Evolutionary conservation across 2,329 filamentous ascomycete genomes (phyloP).

Genomic region (Talaromyces rugulosus): DNA sequence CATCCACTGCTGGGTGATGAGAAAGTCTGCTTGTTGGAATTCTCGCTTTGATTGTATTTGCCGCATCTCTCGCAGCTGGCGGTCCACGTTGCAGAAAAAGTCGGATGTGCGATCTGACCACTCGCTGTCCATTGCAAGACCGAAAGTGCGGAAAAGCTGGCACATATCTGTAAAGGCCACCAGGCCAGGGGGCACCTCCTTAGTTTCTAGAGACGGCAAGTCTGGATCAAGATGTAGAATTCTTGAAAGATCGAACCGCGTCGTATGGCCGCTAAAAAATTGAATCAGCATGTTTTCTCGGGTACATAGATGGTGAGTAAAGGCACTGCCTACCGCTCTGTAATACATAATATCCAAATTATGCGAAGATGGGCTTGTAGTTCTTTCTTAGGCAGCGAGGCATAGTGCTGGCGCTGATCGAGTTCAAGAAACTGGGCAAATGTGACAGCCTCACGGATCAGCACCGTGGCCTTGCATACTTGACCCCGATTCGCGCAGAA

Average conservation of each 20-base stretch:
- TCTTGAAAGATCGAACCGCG: conserved; percentile 11
- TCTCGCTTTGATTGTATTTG: conserved; percentile 10
- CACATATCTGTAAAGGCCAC: conserved; percentile 12
- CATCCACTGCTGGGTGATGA: conserved; percentile 14
- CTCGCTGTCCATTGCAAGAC: conserved; percentile 12
- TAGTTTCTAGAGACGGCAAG: conserved; percentile 9
- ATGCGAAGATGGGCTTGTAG: conserved; percentile 11
- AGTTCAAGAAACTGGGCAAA: conserved; percentile 11
- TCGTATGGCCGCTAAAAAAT: conserved; percentile 9
- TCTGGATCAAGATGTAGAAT: conserved; percentile 8
- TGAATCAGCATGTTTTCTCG: background rate
- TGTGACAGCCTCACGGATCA: conserved; percentile 13
- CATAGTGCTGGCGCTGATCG: conserved; percentile 10
- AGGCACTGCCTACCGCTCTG: conserved; percentile 6
- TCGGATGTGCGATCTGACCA: conserved; percentile 3
- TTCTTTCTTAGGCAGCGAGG: conserved; percentile 4
- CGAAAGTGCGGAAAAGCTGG: conserved; percentile 11
- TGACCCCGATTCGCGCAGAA: conserved; percentile 11
- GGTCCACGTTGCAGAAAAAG: conserved; percentile 9
- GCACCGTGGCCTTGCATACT: conserved; percentile 11
- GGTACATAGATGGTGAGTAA: background rate
- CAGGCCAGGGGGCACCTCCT: conserved; percentile 8
- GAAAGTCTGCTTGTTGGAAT: conserved; percentile 12
- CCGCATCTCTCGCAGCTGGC: conserved; percentile 3
- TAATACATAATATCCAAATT: conserved; percentile 11